Conservation (phyloP, 73 alveolate species). For the Effrenium voratum region DNA sequence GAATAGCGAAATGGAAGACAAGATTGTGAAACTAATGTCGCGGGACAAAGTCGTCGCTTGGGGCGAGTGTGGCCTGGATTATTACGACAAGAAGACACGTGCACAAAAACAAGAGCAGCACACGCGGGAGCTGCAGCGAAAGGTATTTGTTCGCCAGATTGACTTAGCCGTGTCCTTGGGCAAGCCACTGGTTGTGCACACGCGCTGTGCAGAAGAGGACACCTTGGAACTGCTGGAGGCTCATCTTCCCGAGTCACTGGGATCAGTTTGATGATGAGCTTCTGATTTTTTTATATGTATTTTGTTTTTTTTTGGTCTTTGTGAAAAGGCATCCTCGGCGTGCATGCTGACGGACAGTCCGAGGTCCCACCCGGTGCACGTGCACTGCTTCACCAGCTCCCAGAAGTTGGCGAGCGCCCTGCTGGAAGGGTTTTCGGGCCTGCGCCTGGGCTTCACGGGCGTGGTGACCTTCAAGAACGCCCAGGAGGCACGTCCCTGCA, state of each 20-base stretch:
- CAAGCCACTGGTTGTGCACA: conserved; percentile 93
- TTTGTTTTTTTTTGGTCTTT: too few relatives aligned
- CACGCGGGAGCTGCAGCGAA: conserved; percentile 45
- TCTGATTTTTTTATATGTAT: too few relatives aligned
- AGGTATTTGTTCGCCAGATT: conserved; percentile 51
- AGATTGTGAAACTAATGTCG: conserved; percentile 40
- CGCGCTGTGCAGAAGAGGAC: conserved; percentile 91
- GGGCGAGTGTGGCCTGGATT: conserved; percentile 91
- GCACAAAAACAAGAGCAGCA: conserved; percentile 22
- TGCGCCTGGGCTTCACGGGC: conserved; percentile 69
- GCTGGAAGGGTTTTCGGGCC: conserved; percentile 34
- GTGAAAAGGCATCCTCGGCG: too few relatives aligned
- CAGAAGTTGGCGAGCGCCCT: conserved; percentile 26
- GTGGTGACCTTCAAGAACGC: conserved; percentile 81
- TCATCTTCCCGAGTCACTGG: conserved; percentile 15
- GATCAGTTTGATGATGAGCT: neutral
- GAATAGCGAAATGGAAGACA: conserved; percentile 41
- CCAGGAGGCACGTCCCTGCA: too few relatives aligned
- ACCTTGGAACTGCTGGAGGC: conserved; percentile 69
- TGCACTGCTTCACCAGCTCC: conserved; percentile 88
- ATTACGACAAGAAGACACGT: conserved; percentile 59
- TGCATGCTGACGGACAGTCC: too few relatives aligned
- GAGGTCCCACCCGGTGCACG: conserved; percentile 54
- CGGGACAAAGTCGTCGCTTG: conserved; percentile 75
- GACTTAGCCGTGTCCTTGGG: conserved; percentile 68